Evolutionary conservation across 2,329 filamentous ascomycete genomes (phyloP), one percentile per base, ranked within the genome.

Genomic region (Rachicladosporium sp.): DNA sequence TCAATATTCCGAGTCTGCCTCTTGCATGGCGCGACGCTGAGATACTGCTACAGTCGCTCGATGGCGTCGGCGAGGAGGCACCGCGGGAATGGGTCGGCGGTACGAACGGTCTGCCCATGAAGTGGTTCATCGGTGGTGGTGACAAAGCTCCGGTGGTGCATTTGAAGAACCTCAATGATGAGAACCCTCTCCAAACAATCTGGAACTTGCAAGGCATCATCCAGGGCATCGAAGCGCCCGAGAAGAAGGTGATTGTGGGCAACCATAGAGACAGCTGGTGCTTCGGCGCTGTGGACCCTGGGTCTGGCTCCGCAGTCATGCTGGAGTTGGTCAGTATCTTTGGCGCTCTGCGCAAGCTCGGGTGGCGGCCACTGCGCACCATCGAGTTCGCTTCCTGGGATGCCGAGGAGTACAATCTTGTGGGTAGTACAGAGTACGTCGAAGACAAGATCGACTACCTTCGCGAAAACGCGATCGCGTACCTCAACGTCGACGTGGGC

Each of bases 371-470:
- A 1, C 69, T 93, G 10, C 80, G 91, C n/a, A 93, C 86, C 3
- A 93, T 98, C 47, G 83, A 93, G 58, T 96, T 98, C 60, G 87
- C 88, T 55, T 94, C 85, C 27, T 98, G 91, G 91, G 91, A 98
- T 59, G 91, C 76, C 3, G 81, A 81, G 50, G 86, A 89, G 60
- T 96, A 94, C 66, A 95, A 95, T 60, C 67, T 91, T 34, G 83
- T 94, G 42, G 91, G 91, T 6, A 93, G 86, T 8, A 96, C 91
- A 2, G 91, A 98, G 59, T 89, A 82, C 53, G 91, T 98, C 34
- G 91, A 98, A 63, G 80, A 82, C 35, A 80, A 89, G 49, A 68
- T 86, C 21, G 78, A 88, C 0, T 59, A 66, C 2, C 69, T 98
- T 4, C 80, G 84, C 32, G 66, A 73, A 11, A 73, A 91, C 50